phyloP scores from a whole-genome alignment of 495 filamentous ascomycete genomes.

The Podospora tetraspora region DNA sequence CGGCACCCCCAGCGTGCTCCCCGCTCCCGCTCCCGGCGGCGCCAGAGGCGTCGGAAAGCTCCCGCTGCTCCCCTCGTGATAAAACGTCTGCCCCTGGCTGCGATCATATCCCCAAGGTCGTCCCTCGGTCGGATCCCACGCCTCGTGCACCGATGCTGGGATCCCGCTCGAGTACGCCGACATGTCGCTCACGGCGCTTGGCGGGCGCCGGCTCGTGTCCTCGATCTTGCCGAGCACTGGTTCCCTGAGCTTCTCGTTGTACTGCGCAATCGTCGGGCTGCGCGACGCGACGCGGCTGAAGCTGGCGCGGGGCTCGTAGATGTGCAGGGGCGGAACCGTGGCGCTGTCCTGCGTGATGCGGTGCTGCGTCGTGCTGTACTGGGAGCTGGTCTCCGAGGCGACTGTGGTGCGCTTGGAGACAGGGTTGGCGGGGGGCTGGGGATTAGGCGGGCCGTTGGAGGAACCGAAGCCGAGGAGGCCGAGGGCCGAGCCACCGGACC shows the following conservation, averaged over 20 bases:
- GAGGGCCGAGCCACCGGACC: constrained; percentile 51
- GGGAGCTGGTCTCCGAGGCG: constrained; percentile 44
- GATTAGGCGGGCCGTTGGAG: constrained; percentile 2
- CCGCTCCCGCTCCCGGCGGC: constrained; percentile 9
- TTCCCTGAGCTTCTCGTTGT: constrained; percentile 46
- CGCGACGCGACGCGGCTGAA: constrained; percentile 55
- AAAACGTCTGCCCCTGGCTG: constrained; percentile 47
- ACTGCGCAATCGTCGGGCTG: constrained; percentile 61
- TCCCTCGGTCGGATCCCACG: constrained; percentile 45
- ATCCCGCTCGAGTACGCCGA: constrained; percentile 58
- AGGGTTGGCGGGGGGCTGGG: constrained; percentile 15
- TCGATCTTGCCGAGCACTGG: constrained; percentile 61
- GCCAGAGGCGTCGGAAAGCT: constrained; percentile 37
- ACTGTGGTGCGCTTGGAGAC: constrained; percentile 40
- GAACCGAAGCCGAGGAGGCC: constrained; percentile 47
- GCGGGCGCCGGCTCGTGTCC: constrained; percentile 35
- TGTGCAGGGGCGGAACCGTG: constrained; percentile 48
- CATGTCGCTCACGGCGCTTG: constrained; percentile 47
- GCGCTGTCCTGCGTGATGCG: constrained; percentile 51
- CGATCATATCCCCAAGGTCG: constrained; percentile 45
- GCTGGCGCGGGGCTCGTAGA: constrained; percentile 45
- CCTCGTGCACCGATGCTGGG: constrained; percentile 47
- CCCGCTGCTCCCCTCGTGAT: constrained; percentile 35
- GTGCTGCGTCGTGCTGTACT: constrained; percentile 47
- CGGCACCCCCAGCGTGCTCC: constrained; percentile 1